phyloP scores from a whole-genome alignment of 2,329 filamentous ascomycete genomes.

The Magnaporthiopsis rhizophila region DNA sequence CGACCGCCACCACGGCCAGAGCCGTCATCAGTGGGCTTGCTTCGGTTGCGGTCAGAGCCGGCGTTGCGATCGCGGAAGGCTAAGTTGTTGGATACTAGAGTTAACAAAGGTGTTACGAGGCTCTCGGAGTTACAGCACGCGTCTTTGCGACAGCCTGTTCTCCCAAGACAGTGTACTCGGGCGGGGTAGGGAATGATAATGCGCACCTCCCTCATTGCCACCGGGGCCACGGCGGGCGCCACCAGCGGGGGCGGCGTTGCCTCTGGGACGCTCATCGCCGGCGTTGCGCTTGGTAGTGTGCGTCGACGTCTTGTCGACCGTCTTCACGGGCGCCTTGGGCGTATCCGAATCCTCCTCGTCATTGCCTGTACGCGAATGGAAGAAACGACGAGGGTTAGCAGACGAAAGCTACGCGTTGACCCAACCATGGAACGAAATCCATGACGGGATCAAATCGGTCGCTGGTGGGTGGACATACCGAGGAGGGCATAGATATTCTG shows the following conservation, averaged over 20 bases:
- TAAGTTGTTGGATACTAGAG: slow-evolving; percentile 27
- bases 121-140: slow-evolving; percentile 12
- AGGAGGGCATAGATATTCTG: slow-evolving; percentile 98
- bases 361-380: slow-evolving; percentile 40
- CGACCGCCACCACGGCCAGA: slow-evolving; percentile 50
- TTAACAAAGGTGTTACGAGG: slow-evolving; percentile 1
- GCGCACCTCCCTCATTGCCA: slow-evolving; percentile 82
- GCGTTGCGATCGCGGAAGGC: slow-evolving; percentile 86
- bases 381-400: slow-evolving; percentile 11
- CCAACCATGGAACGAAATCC: background rate
- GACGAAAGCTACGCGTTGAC: background rate
- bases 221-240: slow-evolving; percentile 15
- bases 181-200: background rate
- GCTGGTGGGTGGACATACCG: slow-evolving; percentile 54
- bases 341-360: slow-evolving; percentile 61
- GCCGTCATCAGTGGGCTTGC: slow-evolving; percentile 60
- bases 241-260: slow-evolving; percentile 1
- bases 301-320: slow-evolving; percentile 73
- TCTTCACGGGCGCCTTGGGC: slow-evolving; percentile 74
- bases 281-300: slow-evolving; percentile 80
- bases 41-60: slow-evolving; percentile 75
- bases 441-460: slow-evolving; percentile 1
- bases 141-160: background rate
- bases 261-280: slow-evolving; percentile 58
- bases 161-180: background rate